These are phyloP conservation scores for Mortierella sp. DNA, from an alignment of 371 early-diverging fungal genomes.

Conservation along the genomic window DNA sequence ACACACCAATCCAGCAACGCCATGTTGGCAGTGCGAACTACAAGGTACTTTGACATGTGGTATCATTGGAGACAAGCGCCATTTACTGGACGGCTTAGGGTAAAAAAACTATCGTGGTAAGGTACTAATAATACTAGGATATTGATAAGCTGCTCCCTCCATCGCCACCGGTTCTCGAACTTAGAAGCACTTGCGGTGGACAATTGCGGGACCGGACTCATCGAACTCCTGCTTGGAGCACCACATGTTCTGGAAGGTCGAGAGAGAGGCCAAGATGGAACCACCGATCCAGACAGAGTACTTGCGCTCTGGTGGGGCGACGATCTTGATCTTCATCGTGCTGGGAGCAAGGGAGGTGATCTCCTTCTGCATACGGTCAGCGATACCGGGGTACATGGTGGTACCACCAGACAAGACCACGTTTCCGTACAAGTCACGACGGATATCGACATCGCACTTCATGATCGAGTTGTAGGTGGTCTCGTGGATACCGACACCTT, in stretches of 20 bases:
- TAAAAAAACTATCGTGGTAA: too few relatives aligned
- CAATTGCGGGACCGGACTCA: constrained; percentile 97
- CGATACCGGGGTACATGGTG: constrained; percentile 87
- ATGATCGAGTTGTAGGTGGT: too few relatives aligned
- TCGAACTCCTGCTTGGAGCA: constrained; percentile 93
- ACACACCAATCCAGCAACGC: too few relatives aligned
- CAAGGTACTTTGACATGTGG: too few relatives aligned
- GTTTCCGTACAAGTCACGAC: constrained; percentile 86
- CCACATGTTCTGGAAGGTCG: constrained; percentile 72
- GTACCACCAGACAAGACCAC: constrained; percentile 95
- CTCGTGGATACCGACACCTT: too few relatives aligned
- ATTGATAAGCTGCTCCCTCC: background rate
- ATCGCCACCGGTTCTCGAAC: background rate
- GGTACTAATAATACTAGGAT: background rate
- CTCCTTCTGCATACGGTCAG: constrained; percentile 92
- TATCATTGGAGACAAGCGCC: too few relatives aligned
- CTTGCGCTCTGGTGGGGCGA: constrained; percentile 96
- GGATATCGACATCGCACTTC: constrained; percentile 14
- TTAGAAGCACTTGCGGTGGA: constrained; percentile 99
- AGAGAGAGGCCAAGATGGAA: constrained; percentile 88
- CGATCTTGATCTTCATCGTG: constrained; percentile 95
- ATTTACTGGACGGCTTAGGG: too few relatives aligned
- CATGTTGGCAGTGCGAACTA: too few relatives aligned
- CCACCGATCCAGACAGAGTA: constrained; percentile 99
- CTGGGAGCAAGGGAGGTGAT: constrained; percentile 83